Conservation (phyloP, 1,139 yeast genomes). For the Candida neerlandica region DNA sequence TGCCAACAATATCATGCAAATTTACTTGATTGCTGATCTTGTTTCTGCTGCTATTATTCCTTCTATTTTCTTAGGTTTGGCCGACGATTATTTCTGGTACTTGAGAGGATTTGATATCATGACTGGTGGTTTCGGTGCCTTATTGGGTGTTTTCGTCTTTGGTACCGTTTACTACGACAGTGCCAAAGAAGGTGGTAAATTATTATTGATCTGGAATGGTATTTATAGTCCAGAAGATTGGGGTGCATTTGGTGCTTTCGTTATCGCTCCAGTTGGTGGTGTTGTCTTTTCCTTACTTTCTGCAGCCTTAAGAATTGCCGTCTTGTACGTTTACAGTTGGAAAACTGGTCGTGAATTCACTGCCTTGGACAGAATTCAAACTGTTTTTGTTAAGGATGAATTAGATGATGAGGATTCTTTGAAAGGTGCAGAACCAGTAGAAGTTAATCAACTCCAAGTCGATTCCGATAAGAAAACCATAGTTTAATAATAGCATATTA, state of each 20-base stretch:
- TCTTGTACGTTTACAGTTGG: constrained; percentile 39
- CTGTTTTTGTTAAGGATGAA: constrained; percentile 18
- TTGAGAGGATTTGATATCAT: constrained; percentile 82
- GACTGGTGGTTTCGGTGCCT: constrained; percentile 81
- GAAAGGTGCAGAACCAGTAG: neutral
- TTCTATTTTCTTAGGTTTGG: constrained; percentile 77
- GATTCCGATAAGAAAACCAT: neutral
- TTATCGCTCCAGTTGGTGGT: constrained; percentile 86
- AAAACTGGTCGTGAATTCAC: constrained; percentile 51
- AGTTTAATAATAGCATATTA: neutral
- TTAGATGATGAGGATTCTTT: constrained; percentile 10
- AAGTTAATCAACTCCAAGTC: neutral
- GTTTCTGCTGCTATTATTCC: constrained; percentile 88
- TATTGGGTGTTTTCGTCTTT: constrained; percentile 76
- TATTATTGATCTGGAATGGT: constrained; percentile 74
- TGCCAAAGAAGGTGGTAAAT: constrained; percentile 78
- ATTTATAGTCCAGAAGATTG: constrained; percentile 77
- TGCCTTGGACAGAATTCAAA: constrained; percentile 53
- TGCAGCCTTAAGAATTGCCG: constrained; percentile 52
- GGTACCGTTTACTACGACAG: constrained; percentile 76
- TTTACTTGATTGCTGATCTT: constrained; percentile 88
- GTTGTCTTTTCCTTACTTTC: constrained; percentile 56
- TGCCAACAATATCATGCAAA: constrained; percentile 81
- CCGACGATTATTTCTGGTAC: constrained; percentile 61
- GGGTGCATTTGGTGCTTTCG: constrained; percentile 95